A percentile compares a stretch with the other conserved stretches of the same genome.
These are phyloP conservation scores for Pyracantha coccinea DNA, from an alignment of 331 rosid genomes.

Conservation along the genomic window DNA sequence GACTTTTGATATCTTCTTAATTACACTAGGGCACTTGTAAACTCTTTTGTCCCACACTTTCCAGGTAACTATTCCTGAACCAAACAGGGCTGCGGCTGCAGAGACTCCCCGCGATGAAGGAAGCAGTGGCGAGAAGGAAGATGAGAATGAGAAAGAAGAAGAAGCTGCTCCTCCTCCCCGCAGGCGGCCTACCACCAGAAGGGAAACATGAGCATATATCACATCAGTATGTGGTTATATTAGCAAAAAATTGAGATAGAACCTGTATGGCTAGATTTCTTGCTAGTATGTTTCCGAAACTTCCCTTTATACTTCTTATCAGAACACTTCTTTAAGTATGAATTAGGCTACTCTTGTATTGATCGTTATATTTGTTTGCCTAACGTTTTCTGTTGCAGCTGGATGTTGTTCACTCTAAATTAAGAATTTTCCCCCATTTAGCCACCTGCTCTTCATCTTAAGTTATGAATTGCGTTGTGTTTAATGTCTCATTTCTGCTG, in stretches of 20 bases:
- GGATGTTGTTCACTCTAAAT: not conserved
- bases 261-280: not conserved
- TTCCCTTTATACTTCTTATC: not conserved
- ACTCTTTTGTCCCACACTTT: not conserved
- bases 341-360: not conserved
- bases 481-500: not conserved
- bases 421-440: not conserved
- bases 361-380: not conserved
- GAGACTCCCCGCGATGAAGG: conserved; percentile 6
- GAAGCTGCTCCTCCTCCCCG: conserved; percentile 17
- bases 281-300: not conserved
- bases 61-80: conserved; percentile 11
- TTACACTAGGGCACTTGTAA: not conserved
- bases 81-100: conserved; percentile 2
- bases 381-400: not conserved
- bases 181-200: conserved; percentile 19
- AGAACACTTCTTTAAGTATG: not conserved
- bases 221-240: not conserved
- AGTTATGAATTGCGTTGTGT: not conserved
- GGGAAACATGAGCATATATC: conserved; percentile 12
- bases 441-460: not conserved
- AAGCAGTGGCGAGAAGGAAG: conserved; percentile 18
- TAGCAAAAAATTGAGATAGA: conserved; percentile 7
- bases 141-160: conserved; percentile 21
- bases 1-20: not conserved